Evolutionary conservation across 495 filamentous ascomycete species (phyloP), one percentile per base, ranked within the genome.

Genomic region (Neurospora sp.): DNA sequence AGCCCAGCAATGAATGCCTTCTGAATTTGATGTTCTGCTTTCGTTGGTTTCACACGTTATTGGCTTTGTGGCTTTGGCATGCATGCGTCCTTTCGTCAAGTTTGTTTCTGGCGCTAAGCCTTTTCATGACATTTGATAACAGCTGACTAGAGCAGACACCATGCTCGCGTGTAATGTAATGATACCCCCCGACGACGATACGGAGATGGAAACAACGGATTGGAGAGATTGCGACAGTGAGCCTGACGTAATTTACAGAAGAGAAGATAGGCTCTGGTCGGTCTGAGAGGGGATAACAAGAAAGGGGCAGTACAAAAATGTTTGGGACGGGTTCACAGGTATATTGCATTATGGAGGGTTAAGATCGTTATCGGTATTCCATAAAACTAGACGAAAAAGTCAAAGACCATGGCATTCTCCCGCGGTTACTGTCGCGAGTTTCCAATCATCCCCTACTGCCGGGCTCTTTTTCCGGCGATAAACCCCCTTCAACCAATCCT

Each of bases 401-500:
- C 10, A 27, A 53, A 14, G 11, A 22, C 20, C 48, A 59, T 27
- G 48, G 5, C 20, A 27, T 27, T 59, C 22, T 59, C 48, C 48
- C 10, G 1, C 22, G 20, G 20, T 31, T 14, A 27, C 22, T 27
- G 20, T 14, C 22, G 48, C 22, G 27, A 66, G 27, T 14, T 66
- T 66, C 27, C 53, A 8, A 16, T 66, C 27, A 16, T 35, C 6
- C 27, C 53, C 27, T 27, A 31, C 22, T 16, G 8, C 69, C 20
- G 27, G 40, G 12, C 40, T 72, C 66, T 73, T 14, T 70, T 40
- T 18, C 37, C 39, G 18, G 72, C 73, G 85, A 85, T 38, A 81
- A 86, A 73, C 87, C 85, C 35, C 84, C 81, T 75, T 88, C 86
- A 3, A 87, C 85, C 27, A 88, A 72, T 7, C 80, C 84, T 72